Conservation (phyloP, 768 basidiomycete species). For the Leucosporidium yakuticum region DNA sequence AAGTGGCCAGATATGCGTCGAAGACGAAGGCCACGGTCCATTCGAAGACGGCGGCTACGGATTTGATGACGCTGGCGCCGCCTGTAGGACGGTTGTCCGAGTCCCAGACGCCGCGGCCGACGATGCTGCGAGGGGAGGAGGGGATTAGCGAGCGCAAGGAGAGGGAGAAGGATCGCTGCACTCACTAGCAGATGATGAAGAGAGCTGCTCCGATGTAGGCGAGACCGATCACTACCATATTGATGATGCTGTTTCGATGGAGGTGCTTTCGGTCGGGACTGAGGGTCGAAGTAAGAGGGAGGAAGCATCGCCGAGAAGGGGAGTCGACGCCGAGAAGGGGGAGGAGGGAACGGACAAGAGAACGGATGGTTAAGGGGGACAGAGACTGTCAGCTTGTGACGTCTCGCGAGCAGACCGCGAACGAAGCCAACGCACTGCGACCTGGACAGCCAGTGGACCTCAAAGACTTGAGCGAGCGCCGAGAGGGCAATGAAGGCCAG, state of each 20-base stretch:
- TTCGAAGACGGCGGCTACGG: slow-evolving; percentile 43
- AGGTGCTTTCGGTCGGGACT: slow-evolving; percentile 44
- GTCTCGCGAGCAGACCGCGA: too few relatives aligned
- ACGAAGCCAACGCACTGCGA: slow-evolving; percentile 16
- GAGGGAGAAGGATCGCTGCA: background rate
- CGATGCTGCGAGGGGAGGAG: background rate
- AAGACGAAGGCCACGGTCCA: slow-evolving; percentile 44
- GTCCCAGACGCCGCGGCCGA: slow-evolving; percentile 29
- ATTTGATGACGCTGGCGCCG: slow-evolving; percentile 41
- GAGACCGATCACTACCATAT: slow-evolving; percentile 42
- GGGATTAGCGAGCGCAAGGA: too few relatives aligned
- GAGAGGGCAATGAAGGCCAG: slow-evolving; percentile 44
- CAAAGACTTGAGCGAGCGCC: slow-evolving; percentile 44
- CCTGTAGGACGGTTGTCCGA: slow-evolving; percentile 27
- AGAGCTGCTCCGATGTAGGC: slow-evolving; percentile 43
- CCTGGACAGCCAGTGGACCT: slow-evolving; percentile 38
- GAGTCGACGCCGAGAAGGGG: too few relatives aligned
- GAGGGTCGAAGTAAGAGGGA: background rate
- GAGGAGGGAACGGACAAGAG: too few relatives aligned
- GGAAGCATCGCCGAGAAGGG: background rate
- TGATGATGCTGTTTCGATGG: slow-evolving; percentile 43
- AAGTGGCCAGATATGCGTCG: slow-evolving; percentile 43
- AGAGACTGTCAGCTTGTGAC: too few relatives aligned
- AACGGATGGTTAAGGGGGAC: too few relatives aligned
- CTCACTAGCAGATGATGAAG: slow-evolving; percentile 10